A percentile compares a stretch with the other conserved stretches of the same genome.
phyloP scores from a whole-genome alignment of 2,329 filamentous ascomycete species.

The Triangularia verruculosa region DNA sequence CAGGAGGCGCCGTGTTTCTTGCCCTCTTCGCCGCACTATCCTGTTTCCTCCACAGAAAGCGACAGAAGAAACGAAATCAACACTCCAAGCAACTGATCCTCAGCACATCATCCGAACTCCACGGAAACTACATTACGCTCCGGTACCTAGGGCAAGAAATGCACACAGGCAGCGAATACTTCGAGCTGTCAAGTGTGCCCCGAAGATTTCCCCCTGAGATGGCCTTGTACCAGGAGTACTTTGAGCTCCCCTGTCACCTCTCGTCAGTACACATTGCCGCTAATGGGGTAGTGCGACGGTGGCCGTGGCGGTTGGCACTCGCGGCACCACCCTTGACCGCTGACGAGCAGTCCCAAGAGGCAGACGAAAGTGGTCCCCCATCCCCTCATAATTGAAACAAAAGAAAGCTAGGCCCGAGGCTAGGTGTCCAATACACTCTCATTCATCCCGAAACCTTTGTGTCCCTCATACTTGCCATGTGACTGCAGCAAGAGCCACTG shows the following conservation, averaged over 20 bases:
- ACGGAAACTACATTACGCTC: neutral
- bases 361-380: no score
- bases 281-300: neutral
- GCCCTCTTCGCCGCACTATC: neutral
- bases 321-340: neutral
- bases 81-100: no score
- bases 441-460: no score
- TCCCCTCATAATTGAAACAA: no score
- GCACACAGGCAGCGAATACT: neutral
- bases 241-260: neutral
- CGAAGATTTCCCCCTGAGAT: neutral
- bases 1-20: neutral
- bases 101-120: neutral
- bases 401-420: no score
- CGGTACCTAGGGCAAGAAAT: neutral
- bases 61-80: neutral
- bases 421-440: no score
- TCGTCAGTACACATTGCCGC: neutral
- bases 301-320: neutral
- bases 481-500: no score
- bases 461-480: no score
- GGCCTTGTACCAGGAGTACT: neutral
- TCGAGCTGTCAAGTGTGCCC: neutral
- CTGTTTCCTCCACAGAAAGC: neutral
- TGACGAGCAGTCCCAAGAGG: no score